phyloP scores from a whole-genome alignment of 2,329 filamentous ascomycete species.

The Biscogniauxia marginata region DNA sequence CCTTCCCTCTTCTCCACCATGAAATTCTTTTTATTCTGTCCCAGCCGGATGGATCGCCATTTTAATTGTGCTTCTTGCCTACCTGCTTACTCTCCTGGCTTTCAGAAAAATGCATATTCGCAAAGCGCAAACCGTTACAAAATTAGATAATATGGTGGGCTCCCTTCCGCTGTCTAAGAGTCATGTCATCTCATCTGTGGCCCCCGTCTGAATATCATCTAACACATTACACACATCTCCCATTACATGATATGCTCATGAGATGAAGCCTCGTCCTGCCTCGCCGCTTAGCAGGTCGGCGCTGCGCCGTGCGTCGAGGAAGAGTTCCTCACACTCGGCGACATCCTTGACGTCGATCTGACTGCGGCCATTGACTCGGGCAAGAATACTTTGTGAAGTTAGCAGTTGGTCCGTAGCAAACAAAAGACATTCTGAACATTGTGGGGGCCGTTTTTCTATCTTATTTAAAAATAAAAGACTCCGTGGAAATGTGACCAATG shows the following conservation, averaged over 20 bases:
- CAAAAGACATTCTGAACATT: neutral
- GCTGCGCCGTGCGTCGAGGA: slow-evolving; percentile 79
- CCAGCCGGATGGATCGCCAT: slow-evolving; percentile 10
- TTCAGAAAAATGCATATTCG: neutral
- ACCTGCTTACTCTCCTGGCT: neutral
- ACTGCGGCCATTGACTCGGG: slow-evolving; percentile 74
- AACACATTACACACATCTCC: slow-evolving; percentile 9
- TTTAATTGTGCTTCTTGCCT: slow-evolving; percentile 4
- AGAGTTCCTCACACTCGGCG: slow-evolving; percentile 77
- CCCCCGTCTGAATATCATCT: slow-evolving; percentile 11
- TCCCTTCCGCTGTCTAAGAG: slow-evolving; percentile 20
- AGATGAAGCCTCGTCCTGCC: slow-evolving; percentile 63
- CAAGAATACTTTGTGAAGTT: slow-evolving; percentile 65
- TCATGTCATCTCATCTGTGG: neutral
- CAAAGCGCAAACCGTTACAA: slow-evolving; percentile 15
- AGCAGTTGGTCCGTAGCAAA: slow-evolving; percentile 1
- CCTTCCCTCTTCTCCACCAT: slow-evolving; percentile 4
- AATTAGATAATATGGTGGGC: slow-evolving; percentile 26
- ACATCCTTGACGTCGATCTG: slow-evolving; percentile 78
- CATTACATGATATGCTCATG: slow-evolving; percentile 35
- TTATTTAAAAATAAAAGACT: neutral
- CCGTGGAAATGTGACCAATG: slow-evolving; percentile 13
- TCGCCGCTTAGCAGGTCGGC: slow-evolving; percentile 65
- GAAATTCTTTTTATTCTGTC: slow-evolving; percentile 10
- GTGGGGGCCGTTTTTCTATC: slow-evolving; percentile 4